Evolutionary conservation across 441 rosid genomes (phyloP).

Genomic region (Arabidopsis lyrata): DNA sequence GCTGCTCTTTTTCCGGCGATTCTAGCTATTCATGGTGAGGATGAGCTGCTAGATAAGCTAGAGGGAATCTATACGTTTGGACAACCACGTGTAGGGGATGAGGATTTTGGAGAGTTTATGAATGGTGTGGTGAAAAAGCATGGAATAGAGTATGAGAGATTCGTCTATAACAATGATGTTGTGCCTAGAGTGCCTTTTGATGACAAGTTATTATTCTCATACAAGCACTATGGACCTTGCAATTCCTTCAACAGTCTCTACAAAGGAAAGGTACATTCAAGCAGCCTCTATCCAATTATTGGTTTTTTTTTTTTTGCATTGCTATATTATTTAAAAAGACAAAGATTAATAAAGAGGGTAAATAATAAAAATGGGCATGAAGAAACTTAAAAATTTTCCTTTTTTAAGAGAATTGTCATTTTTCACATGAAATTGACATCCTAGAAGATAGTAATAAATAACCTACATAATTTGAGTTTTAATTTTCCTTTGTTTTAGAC

Average conservation of each 20-base stretch:
- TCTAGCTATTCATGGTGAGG: slow-evolving; percentile 59
- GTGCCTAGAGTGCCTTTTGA: slow-evolving; percentile 69
- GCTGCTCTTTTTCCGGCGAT: slow-evolving; percentile 65
- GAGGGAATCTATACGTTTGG: slow-evolving; percentile 79
- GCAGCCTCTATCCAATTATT: not conserved
- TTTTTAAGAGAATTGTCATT: not conserved
- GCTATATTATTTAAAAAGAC: not conserved
- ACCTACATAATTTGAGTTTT: not conserved
- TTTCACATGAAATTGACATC: not conserved
- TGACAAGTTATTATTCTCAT: slow-evolving; percentile 48
- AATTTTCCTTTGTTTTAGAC: not conserved
- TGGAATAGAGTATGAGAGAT: slow-evolving; percentile 54
- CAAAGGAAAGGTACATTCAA: slow-evolving; percentile 50
- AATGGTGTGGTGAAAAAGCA: slow-evolving; percentile 44
- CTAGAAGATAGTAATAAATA: not conserved
- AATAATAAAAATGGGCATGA: not conserved
- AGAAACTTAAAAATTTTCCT: not conserved
- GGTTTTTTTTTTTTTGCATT: not conserved
- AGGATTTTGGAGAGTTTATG: slow-evolving; percentile 57
- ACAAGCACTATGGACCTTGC: slow-evolving; percentile 74
- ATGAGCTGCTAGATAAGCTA: slow-evolving; percentile 50
- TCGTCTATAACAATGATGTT: slow-evolving; percentile 64
- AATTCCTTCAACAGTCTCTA: slow-evolving; percentile 58
- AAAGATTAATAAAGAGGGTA: not conserved
- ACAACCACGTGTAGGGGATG: slow-evolving; percentile 79